Evolutionary conservation across 176 grass and related monocot genomes (phyloP).

Genomic region (Hyparrhenia diplandra): DNA sequence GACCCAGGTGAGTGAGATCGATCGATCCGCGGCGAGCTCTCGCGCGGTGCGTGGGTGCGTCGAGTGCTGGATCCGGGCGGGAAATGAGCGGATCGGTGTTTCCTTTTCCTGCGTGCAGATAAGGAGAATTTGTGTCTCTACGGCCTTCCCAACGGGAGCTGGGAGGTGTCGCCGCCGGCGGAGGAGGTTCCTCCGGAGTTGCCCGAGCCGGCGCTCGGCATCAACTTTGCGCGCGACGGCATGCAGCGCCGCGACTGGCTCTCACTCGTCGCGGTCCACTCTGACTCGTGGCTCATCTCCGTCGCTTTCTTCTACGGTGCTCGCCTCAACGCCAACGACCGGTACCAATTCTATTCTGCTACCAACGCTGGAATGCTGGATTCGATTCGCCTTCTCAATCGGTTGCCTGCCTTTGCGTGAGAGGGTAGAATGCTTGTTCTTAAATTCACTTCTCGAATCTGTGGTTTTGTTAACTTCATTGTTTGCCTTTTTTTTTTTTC

Average conservation of each 20-base stretch:
- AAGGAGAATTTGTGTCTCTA: conserved; percentile 73
- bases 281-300: conserved; percentile 75
- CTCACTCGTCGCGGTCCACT: conserved; percentile 71
- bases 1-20: conserved; percentile 60
- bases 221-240: conserved; percentile 77
- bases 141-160: conserved; percentile 51
- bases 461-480: conserved; percentile 18
- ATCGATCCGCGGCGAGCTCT: conserved; percentile 14
- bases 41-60: background rate
- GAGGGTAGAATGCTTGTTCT: background rate
- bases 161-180: conserved; percentile 60
- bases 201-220: conserved; percentile 71
- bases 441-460: background rate
- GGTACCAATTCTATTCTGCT: conserved; percentile 19
- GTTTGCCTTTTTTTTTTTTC: conserved; percentile 9
- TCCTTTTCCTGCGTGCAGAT: conserved; percentile 24
- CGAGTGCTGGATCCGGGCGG: conserved; percentile 18
- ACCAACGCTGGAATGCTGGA: background rate
- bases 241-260: conserved; percentile 75
- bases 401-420: background rate
- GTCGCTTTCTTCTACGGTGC: conserved; percentile 71
- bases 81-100: conserved; percentile 15
- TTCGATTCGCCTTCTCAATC: background rate
- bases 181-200: conserved; percentile 82
- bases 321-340: conserved; percentile 57